A percentile compares a stretch with the other conserved stretches of the same genome.
Conservation (phyloP, 805 yeast genomes). For the Metahyphopichia silvanorum region DNA sequence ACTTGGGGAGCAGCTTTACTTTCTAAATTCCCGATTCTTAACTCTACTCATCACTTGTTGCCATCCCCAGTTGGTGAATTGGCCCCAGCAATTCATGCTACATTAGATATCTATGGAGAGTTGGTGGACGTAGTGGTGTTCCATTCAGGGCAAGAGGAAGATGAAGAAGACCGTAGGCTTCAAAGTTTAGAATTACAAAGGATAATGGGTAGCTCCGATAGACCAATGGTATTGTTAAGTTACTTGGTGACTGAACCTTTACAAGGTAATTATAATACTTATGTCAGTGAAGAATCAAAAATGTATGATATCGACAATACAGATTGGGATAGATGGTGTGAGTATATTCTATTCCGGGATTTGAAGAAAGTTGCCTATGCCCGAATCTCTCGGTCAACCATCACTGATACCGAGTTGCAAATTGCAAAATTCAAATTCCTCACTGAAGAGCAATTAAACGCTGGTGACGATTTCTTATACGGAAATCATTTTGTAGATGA, state of each 20-base stretch:
- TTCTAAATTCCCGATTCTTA: slow-evolving; percentile 90
- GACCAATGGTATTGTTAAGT: slow-evolving; percentile 85
- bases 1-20: slow-evolving; percentile 96
- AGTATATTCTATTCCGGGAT: slow-evolving; percentile 85
- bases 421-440: slow-evolving; percentile 83
- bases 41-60: slow-evolving; percentile 84
- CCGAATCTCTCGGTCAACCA: slow-evolving; percentile 85
- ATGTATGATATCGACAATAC: slow-evolving; percentile 92
- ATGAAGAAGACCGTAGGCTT: slow-evolving; percentile 84
- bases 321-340: slow-evolving; percentile 99
- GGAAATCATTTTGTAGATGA: slow-evolving; percentile 58
- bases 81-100: slow-evolving; percentile 98
- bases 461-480: slow-evolving; percentile 41
- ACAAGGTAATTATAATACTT: slow-evolving; percentile 88
- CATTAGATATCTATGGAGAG: slow-evolving; percentile 86
- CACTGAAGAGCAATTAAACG: slow-evolving; percentile 29
- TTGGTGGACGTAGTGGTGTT: slow-evolving; percentile 89
- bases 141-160: slow-evolving; percentile 98
- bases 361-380: slow-evolving; percentile 90
- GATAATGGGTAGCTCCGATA: slow-evolving; percentile 75
- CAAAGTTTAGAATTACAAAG: slow-evolving; percentile 76
- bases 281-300: slow-evolving; percentile 78
- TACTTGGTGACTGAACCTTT: slow-evolving; percentile 86
- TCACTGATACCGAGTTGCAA: slow-evolving; percentile 96
- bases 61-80: slow-evolving; percentile 98